A percentile compares a stretch with the other conserved stretches of the same genome.
These are phyloP conservation scores for Penicillium sp. DNA, from an alignment of 2,329 filamentous ascomycete species.

Conservation along the genomic window DNA sequence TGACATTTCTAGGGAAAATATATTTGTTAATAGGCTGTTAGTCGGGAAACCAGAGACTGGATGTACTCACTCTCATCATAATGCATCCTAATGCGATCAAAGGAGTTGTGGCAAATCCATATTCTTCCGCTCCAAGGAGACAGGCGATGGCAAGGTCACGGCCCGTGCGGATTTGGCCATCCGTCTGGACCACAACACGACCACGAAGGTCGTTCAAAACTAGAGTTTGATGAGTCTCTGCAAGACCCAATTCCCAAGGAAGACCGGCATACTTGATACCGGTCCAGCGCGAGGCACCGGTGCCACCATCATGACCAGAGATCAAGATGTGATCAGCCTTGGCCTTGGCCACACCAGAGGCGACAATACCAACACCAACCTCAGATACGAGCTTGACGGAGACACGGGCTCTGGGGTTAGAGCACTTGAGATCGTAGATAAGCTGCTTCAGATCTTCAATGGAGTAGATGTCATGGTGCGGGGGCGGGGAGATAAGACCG, in stretches of 20 bases:
- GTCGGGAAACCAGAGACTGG: not conserved
- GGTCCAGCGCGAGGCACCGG: slow-evolving; percentile 94
- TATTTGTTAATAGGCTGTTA: not conserved
- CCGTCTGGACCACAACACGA: slow-evolving; percentile 92
- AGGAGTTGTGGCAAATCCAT: slow-evolving; percentile 92
- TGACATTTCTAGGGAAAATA: slow-evolving; percentile 28
- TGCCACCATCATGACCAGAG: slow-evolving; percentile 94
- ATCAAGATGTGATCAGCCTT: slow-evolving; percentile 97
- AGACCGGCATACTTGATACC: slow-evolving; percentile 98
- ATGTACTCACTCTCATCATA: slow-evolving; percentile 64
- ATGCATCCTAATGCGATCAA: slow-evolving; percentile 96
- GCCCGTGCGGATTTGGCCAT: slow-evolving; percentile 89
- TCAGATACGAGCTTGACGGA: slow-evolving; percentile 98
- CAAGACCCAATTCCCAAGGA: slow-evolving; percentile 93
- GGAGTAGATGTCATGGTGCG: slow-evolving; percentile 97
- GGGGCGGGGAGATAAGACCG: slow-evolving; percentile 90
- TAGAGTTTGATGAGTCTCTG: slow-evolving; percentile 93
- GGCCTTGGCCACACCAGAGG: slow-evolving; percentile 94
- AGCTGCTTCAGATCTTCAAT: slow-evolving; percentile 97
- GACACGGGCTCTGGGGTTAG: slow-evolving; percentile 84
- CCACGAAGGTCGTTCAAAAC: slow-evolving; percentile 94
- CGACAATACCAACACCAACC: slow-evolving; percentile 95
- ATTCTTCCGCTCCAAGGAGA: slow-evolving; percentile 95
- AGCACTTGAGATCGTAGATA: slow-evolving; percentile 96
- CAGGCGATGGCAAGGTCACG: slow-evolving; percentile 93